Evolutionary conservation across 2,329 filamentous ascomycete species (phyloP), one percentile per base, ranked within the genome.

Genomic region (Calonectria montana): DNA sequence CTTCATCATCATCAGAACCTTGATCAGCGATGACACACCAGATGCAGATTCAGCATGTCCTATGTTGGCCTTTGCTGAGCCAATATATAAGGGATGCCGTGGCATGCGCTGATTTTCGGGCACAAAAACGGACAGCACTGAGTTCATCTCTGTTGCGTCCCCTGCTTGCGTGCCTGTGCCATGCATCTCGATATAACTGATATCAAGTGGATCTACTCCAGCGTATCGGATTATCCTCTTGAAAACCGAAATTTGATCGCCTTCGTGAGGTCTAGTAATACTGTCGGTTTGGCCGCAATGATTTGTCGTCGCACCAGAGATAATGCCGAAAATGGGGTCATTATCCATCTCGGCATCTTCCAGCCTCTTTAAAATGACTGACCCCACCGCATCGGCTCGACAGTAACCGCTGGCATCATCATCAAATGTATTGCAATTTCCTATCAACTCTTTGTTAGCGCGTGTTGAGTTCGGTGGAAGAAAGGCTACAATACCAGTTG

Each of bases 171-270:
- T 97, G 37, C 95, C 95, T 3, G 95, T 97, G 16, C 94, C 95
- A 81, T 97, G 94, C 92, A 97, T 95, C 83, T 97, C 95, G 10
- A 97, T 92, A 79, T 96, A 97, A 82, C 91, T 91, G 61, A 97
- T 89, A 74, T 96, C 93, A 63, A 91, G 88, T 2, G 94, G 93
- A 78, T 96, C 92, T 25, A 97, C 88, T 70, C 93, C 92, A 48
- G 94, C 92, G 50, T 94, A 90, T 59, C 92, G 89, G 1, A 96
- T 87, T 31, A 97, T 91, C 45, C 90, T 87, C 68, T 90, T 89
- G 78, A 93, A 96, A 13, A 97, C 85, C 59, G 89, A 86, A 15
- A 93, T 91, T 82, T 97, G 95, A 0, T 93, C 93, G 16, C 91
- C 92, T 4, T 91, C 93, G 81, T 97, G 94, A 1, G 95, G 95